Conservation (phyloP, 345 rosid genomes). For the Linum trigynum region DNA sequence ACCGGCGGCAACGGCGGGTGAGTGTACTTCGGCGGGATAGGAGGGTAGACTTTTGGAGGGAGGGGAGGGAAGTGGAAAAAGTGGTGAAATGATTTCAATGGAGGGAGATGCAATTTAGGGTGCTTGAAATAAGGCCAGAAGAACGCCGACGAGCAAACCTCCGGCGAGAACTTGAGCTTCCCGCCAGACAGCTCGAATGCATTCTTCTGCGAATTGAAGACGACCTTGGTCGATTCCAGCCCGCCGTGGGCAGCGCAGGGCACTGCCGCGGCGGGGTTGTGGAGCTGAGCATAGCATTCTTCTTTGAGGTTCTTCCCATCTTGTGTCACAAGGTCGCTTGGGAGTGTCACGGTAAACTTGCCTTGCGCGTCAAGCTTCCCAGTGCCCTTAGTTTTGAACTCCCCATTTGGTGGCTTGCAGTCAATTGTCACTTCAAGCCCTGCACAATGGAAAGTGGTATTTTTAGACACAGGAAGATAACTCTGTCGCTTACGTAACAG, state of each 20-base stretch:
- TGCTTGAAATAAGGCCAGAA: conserved; percentile 39
- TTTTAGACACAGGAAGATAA: too few relatives aligned
- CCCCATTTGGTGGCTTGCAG: conserved; percentile 46
- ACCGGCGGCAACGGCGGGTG: conserved; percentile 20
- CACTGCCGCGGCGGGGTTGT: conserved; percentile 34
- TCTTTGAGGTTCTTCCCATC: conserved; percentile 48
- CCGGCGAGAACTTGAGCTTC: conserved; percentile 50
- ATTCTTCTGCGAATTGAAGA: conserved; percentile 42
- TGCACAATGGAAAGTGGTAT: conserved; percentile 7
- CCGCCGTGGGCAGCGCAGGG: conserved; percentile 61
- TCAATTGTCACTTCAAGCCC: conserved; percentile 70
- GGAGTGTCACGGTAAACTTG: conserved; percentile 49
- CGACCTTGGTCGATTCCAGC: conserved; percentile 44
- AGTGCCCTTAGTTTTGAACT: conserved; percentile 43
- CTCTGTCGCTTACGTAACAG: too few relatives aligned
- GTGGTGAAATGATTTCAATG: conserved; percentile 16
- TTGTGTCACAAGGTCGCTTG: conserved; percentile 30
- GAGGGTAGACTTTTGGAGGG: conserved; percentile 14
- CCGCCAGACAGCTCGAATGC: conserved; percentile 48
- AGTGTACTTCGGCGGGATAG: conserved; percentile 6
- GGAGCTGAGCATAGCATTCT: conserved; percentile 84
- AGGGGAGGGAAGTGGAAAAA: conserved; percentile 9
- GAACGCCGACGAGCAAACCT: conserved; percentile 47
- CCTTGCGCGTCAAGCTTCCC: conserved; percentile 55
- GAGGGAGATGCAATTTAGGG: conserved; percentile 29